Percentiles rank a stretch among this genome's conserved stretches.
Conservation (phyloP, 2,329 filamentous ascomycete species). For the Chalaropsis ovoidea region DNA sequence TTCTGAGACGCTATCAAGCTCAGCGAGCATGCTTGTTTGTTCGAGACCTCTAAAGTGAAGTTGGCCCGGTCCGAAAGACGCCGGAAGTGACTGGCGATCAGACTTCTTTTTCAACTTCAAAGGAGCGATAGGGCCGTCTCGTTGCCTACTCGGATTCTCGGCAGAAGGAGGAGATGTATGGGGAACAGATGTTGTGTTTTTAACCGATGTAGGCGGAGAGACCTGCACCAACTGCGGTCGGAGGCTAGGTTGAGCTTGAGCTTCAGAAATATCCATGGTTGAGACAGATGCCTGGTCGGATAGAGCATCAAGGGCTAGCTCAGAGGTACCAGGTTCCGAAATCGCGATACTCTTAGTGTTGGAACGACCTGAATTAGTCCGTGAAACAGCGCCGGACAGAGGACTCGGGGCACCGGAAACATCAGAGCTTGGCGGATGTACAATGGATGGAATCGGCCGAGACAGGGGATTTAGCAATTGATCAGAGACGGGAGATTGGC, state of each 20-base stretch:
- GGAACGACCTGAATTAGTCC: not conserved
- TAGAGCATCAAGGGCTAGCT: not conserved
- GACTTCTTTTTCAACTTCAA: slow-evolving; percentile 4
- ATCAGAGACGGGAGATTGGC: not conserved
- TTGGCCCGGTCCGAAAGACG: not conserved
- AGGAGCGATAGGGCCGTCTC: not conserved
- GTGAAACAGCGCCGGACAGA: not conserved
- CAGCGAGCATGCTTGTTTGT: not conserved
- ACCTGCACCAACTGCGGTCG: slow-evolving; percentile 27
- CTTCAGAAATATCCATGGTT: slow-evolving; percentile 28
- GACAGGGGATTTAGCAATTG: not conserved
- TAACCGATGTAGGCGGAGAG: not conserved
- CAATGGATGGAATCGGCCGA: not conserved
- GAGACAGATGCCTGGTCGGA: slow-evolving; percentile 28
- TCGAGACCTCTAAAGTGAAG: not conserved
- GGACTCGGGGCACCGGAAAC: not conserved
- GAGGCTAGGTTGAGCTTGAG: slow-evolving; percentile 27
- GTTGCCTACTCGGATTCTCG: not conserved
- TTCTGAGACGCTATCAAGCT: not conserved
- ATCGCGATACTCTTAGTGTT: not conserved
- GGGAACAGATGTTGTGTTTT: not conserved
- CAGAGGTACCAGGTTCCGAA: not conserved
- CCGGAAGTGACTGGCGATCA: not conserved
- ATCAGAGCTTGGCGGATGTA: not conserved
- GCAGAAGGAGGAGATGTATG: not conserved